A percentile compares a stretch with the other conserved stretches of the same genome.
Evolutionary conservation across 1,139 yeast species (phyloP).

Genomic region (Taphrina deformans): DNA sequence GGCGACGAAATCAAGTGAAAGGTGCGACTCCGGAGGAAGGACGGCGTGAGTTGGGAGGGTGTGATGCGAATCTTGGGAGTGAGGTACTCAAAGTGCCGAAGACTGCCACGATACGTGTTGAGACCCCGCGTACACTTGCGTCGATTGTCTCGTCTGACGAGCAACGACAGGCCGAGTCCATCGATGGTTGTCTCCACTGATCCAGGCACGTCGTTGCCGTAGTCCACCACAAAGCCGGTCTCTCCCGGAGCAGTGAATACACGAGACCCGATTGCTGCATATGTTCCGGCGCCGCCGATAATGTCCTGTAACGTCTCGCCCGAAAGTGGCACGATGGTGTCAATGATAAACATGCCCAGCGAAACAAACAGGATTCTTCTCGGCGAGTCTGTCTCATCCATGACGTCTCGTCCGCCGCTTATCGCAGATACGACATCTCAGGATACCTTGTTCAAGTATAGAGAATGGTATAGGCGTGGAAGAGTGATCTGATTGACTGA

Average conservation of each 20-base stretch:
- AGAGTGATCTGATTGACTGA: not conserved
- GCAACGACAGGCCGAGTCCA: slow-evolving; percentile 63
- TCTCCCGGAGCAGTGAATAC: slow-evolving; percentile 43
- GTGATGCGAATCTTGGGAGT: slow-evolving; percentile 67
- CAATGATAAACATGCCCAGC: slow-evolving; percentile 89
- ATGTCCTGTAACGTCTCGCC: slow-evolving; percentile 55
- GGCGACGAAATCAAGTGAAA: slow-evolving; percentile 79
- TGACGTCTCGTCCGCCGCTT: no score
- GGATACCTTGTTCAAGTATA: no score
- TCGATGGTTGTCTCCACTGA: slow-evolving; percentile 52
- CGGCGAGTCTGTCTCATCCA: no score
- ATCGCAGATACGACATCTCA: no score
- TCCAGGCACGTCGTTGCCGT: slow-evolving; percentile 73
- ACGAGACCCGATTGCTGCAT: slow-evolving; percentile 51
- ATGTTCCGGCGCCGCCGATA: slow-evolving; percentile 90
- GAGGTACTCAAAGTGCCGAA: slow-evolving; percentile 55
- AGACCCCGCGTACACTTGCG: slow-evolving; percentile 79
- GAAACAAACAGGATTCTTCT: no score
- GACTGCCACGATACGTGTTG: slow-evolving; percentile 67
- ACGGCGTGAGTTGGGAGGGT: slow-evolving; percentile 56
- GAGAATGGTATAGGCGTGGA: no score
- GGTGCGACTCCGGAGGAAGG: slow-evolving; percentile 51
- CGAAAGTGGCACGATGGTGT: slow-evolving; percentile 67
- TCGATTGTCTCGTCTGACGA: slow-evolving; percentile 54
- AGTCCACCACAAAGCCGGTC: slow-evolving; percentile 72